Percentiles rank a stretch among this genome's conserved stretches.
Evolutionary conservation across 768 basidiomycete species (phyloP).

Genomic region (Tricholoma furcatifolium): DNA sequence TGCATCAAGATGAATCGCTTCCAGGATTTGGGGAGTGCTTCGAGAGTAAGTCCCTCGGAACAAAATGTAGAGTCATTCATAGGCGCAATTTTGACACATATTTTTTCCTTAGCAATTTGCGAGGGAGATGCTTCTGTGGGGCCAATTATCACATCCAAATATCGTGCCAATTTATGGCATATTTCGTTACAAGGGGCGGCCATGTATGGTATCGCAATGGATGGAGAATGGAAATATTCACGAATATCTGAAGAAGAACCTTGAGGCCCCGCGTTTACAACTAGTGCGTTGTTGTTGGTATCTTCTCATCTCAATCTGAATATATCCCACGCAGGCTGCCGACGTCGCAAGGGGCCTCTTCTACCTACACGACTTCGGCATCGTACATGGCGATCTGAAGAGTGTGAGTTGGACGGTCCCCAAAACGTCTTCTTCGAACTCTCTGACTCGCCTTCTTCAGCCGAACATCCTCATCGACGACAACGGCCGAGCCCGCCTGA

Average conservation of each 20-base stretch:
- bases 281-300: neutral
- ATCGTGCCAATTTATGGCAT: neutral
- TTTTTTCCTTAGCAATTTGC: neutral
- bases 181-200: neutral
- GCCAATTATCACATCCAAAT: neutral
- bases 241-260: neutral
- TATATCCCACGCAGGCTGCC: neutral
- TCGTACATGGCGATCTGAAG: neutral
- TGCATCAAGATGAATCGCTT: slow-evolving; percentile 4
- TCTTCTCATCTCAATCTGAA: neutral
- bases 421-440: neutral
- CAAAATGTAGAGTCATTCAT: too few relatives aligned
- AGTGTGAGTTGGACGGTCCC: neutral
- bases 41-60: neutral
- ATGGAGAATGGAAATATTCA: neutral
- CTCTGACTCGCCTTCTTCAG: neutral
- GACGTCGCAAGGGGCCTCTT: neutral
- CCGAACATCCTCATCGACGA: neutral
- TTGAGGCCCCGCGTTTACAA: neutral
- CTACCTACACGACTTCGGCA: neutral
- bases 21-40: neutral
- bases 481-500: neutral
- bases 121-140: neutral
- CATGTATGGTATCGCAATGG: neutral
- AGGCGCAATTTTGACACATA: neutral